Conservation (phyloP, 2,329 filamentous ascomycete species). For the Dendryphion nanum region DNA sequence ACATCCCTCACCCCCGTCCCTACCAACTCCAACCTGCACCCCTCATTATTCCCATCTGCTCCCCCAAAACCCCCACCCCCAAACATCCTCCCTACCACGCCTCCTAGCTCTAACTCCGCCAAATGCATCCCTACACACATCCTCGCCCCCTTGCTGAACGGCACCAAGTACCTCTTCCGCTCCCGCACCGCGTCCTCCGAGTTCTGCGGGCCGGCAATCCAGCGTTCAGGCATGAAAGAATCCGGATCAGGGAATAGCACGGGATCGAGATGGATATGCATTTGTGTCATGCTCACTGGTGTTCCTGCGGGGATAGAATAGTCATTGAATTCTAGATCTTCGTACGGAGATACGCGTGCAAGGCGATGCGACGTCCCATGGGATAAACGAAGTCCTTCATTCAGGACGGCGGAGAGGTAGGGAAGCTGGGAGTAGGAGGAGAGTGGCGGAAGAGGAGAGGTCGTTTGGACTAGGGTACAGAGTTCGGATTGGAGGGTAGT, state of each 20-base stretch:
- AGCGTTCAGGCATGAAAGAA: slow-evolving; percentile 21
- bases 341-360: slow-evolving; percentile 10
- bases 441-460: slow-evolving; percentile 7
- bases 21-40: slow-evolving; percentile 8
- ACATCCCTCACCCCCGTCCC: slow-evolving; percentile 13
- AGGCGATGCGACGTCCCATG: slow-evolving; percentile 16
- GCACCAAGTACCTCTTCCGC: slow-evolving; percentile 21
- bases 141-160: slow-evolving; percentile 28
- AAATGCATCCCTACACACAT: slow-evolving; percentile 27
- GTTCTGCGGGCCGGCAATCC: too few species aligned
- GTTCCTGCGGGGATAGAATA: slow-evolving; percentile 13
- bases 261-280: slow-evolving; percentile 19
- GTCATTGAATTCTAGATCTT: slow-evolving; percentile 3
- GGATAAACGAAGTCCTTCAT: slow-evolving; percentile 22
- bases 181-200: neutral
- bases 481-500: slow-evolving; percentile 7
- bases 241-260: slow-evolving; percentile 15
- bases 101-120: slow-evolving; percentile 12
- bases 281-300: slow-evolving; percentile 27
- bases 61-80: slow-evolving; percentile 17
- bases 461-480: neutral
- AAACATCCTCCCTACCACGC: too few species aligned
- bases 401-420: slow-evolving; percentile 21
- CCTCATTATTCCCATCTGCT: slow-evolving; percentile 2
- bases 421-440: slow-evolving; percentile 5